A percentile compares a stretch with the other conserved stretches of the same genome.
These are phyloP conservation scores for Carex scoparia DNA, from an alignment of 176 grass and related monocot species.

Conservation along the genomic window DNA sequence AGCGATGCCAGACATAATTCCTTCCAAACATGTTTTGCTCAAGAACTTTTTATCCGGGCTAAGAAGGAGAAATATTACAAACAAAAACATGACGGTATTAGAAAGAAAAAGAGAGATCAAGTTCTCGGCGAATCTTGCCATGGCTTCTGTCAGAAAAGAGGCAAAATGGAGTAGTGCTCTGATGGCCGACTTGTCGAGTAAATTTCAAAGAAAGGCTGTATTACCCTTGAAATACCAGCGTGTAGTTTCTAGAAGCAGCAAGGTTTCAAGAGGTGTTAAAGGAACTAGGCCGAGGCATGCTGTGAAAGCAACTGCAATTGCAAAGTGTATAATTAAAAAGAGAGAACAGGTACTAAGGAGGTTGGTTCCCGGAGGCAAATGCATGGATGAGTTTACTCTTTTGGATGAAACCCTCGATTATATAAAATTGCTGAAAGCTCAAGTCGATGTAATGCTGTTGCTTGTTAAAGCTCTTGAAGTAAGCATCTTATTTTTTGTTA, in stretches of 20 bases:
- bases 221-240: background rate
- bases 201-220: background rate
- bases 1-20: conserved; percentile 36
- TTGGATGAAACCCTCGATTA: conserved; percentile 76
- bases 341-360: conserved; percentile 33
- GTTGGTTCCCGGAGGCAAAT: conserved; percentile 57
- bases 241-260: conserved; percentile 22
- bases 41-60: conserved; percentile 47
- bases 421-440: conserved; percentile 49
- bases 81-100: conserved; percentile 34
- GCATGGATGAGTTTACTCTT: conserved; percentile 50
- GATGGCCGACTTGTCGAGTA: conserved; percentile 30
- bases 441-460: conserved; percentile 65
- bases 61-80: conserved; percentile 18
- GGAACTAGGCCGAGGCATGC: conserved; percentile 7
- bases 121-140: conserved; percentile 47
- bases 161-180: conserved; percentile 42
- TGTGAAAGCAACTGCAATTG: conserved; percentile 20
- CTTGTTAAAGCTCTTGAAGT: conserved; percentile 44
- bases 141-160: conserved; percentile 37
- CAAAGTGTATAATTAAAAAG: conserved; percentile 44
- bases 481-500: conserved; percentile 17
- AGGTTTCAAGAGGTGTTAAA: conserved; percentile 18
- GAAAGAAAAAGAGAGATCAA: conserved; percentile 46
- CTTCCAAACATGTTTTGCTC: conserved; percentile 48